Evolutionary conservation across 2,329 filamentous ascomycete genomes (phyloP).

Genomic region (Atkinsonella hypoxylon): DNA sequence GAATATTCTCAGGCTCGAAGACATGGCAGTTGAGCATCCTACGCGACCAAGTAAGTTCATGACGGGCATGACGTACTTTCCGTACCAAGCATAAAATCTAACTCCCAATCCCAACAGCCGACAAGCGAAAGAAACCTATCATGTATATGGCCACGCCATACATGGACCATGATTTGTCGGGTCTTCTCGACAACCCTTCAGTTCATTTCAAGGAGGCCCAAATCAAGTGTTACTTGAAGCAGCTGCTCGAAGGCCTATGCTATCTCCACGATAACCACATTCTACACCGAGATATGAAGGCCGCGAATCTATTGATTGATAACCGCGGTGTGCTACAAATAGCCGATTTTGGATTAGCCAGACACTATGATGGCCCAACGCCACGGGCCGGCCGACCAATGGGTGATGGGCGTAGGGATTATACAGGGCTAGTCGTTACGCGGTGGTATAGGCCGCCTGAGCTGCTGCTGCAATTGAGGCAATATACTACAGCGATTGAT

Average conservation of each 20-base stretch:
- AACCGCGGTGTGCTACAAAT: constrained; percentile 91
- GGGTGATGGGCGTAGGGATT: constrained; percentile 77
- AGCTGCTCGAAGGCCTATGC: constrained; percentile 76
- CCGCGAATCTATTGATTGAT: constrained; percentile 91
- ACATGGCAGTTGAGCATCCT: constrained; percentile 86
- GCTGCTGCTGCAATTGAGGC: constrained; percentile 72
- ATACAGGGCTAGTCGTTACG: constrained; percentile 93
- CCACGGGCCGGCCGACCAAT: constrained; percentile 68
- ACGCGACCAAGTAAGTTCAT: constrained; percentile 43
- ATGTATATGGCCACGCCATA: constrained; percentile 99
- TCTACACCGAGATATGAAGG: constrained; percentile 96
- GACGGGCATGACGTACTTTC: background rate
- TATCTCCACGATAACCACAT: constrained; percentile 89
- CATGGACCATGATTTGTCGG: constrained; percentile 98
- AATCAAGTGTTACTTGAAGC: constrained; percentile 96
- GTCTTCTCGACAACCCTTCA: constrained; percentile 85
- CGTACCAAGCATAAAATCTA: background rate
- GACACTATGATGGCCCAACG: constrained; percentile 78
- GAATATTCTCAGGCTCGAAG: constrained; percentile 77
- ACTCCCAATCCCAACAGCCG: constrained; percentile 31
- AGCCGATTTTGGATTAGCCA: constrained; percentile 88
- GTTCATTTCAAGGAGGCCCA: constrained; percentile 80
- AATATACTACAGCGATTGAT: constrained; percentile 95
- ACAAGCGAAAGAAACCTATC: constrained; percentile 70
- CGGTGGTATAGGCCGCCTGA: constrained; percentile 96